phyloP scores from a whole-genome alignment of 2,329 filamentous ascomycete species.

The Colletotrichum sp. region DNA sequence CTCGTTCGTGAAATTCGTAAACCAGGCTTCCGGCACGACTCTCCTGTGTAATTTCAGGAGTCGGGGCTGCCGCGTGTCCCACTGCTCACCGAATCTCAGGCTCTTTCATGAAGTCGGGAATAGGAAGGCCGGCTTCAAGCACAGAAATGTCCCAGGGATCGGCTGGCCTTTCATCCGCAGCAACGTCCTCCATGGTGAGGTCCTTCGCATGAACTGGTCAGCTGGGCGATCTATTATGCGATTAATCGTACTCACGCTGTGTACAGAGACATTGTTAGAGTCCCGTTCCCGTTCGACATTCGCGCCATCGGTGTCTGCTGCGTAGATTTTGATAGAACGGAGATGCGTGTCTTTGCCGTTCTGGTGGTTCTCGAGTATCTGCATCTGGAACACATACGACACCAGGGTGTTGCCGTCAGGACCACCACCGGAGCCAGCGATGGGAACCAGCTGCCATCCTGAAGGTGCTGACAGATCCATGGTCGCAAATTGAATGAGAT shows the following conservation, averaged over 20 bases:
- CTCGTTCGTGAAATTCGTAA: background rate
- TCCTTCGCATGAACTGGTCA: constrained; percentile 11
- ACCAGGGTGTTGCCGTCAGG: constrained; percentile 77
- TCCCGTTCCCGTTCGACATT: constrained; percentile 35
- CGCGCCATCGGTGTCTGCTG: constrained; percentile 55
- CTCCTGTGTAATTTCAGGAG: background rate
- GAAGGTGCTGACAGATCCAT: constrained; percentile 80
- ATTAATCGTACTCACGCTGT: background rate
- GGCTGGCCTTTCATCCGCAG: background rate
- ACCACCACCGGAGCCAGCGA: constrained; percentile 59
- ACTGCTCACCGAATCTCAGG: constrained; percentile 42
- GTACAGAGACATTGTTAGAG: constrained; percentile 28
- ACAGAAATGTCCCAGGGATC: constrained; percentile 28
- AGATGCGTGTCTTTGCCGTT: constrained; percentile 99
- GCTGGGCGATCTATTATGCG: background rate
- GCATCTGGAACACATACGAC: constrained; percentile 88
- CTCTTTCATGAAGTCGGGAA: constrained; percentile 49
- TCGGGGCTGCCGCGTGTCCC: background rate
- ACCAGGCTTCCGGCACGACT: background rate
- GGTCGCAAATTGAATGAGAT: constrained; percentile 85
- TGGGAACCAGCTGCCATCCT: constrained; percentile 89
- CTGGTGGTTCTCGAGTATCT: constrained; percentile 95
- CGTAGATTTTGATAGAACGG: constrained; percentile 87
- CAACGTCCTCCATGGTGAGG: background rate
- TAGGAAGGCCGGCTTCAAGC: constrained; percentile 37